These are phyloP conservation scores for Madurella mycetomatis DNA, from an alignment of 2,329 filamentous ascomycete species.

Conservation along the genomic window DNA sequence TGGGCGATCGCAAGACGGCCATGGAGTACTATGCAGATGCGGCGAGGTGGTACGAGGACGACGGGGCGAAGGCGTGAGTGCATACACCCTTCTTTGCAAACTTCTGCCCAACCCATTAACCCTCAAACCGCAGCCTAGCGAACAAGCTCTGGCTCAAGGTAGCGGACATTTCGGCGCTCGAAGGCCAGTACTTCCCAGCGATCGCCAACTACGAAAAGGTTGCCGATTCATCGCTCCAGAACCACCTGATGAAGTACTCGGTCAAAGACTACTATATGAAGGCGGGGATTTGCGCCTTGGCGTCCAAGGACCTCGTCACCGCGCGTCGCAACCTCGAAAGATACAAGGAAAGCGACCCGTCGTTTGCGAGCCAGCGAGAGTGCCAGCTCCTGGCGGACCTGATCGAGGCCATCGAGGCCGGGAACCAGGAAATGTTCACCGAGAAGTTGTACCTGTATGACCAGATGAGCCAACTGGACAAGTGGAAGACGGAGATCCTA, in stretches of 20 bases:
- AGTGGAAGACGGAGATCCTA: conserved; percentile 91
- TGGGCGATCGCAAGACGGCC: conserved; percentile 73
- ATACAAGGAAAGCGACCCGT: conserved; percentile 74
- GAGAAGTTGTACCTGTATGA: conserved; percentile 88
- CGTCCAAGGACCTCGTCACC: conserved; percentile 68
- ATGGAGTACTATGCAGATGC: conserved; percentile 80
- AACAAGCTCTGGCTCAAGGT: conserved; percentile 94
- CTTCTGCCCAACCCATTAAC: too few species aligned
- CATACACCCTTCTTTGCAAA: not conserved
- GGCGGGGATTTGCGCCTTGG: conserved; percentile 84
- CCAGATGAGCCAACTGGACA: conserved; percentile 88
- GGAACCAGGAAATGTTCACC: conserved; percentile 76
- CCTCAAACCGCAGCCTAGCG: conserved; percentile 56
- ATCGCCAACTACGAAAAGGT: conserved; percentile 82
- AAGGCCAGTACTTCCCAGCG: conserved; percentile 78
- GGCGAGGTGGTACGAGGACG: conserved; percentile 82
- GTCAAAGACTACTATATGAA: conserved; percentile 97
- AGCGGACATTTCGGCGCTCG: conserved; percentile 78
- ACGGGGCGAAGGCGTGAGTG: conserved; percentile 75
- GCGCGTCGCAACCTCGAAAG: conserved; percentile 74
- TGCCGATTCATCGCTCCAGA: conserved; percentile 70
- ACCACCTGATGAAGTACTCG: conserved; percentile 88
- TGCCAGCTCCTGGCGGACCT: conserved; percentile 76
- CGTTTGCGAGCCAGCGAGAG: conserved; percentile 74
- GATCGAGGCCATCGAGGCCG: conserved; percentile 66